Evolutionary conservation across 495 filamentous ascomycete genomes (phyloP), one percentile per base, ranked within the genome.

Genomic region (Lasiosphaeria ovina): DNA sequence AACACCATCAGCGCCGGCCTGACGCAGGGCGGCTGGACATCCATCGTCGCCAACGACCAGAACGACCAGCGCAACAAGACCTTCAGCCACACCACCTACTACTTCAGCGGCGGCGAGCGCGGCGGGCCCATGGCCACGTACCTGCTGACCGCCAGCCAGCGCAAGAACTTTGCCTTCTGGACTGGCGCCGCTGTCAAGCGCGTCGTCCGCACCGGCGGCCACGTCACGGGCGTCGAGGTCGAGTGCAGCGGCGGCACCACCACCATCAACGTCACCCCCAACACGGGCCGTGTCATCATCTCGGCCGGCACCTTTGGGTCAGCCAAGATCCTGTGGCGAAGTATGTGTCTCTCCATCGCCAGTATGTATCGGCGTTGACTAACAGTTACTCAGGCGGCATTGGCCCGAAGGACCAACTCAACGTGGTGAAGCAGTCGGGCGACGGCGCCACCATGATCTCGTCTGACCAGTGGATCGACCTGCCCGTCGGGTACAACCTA

Each of bases 41-140:
- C 77, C 45, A 77, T 88, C 42, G 78, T 76, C 4, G 82, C 86
- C 53, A 87, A 86, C 63, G 66, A 76, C 7, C 67, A 77, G 50
- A 84, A 87, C 5, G 73, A 81, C 44, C 59, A 79, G 67, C 89
- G 90, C 74, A 82, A 87, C 69, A 71, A 79, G 60, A 84, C 80
- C 16, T 90, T 77, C 65, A 72, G 79, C 42, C 81, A 85, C 62
- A 80, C 85, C 12, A 74, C 83, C 5, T 88, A 83, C 69, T 89
- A 86, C 77, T 86, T 83, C 69, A 70, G 70, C 35, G 73, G 85
- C 42, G 85, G 83, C 48, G 81, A 87, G 69, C 78, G 88, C 60
- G 84, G 84, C 35, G 88, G 88, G 16, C 88, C 87, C 48, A 75
- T 89, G 64, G 82, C 81, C n/a, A 89, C 87, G 5, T 91, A 90